Percentiles rank a stretch among this genome's conserved stretches.
phyloP scores from a whole-genome alignment of 2,329 filamentous ascomycete species.

The Sporothrix euskadiensis region DNA sequence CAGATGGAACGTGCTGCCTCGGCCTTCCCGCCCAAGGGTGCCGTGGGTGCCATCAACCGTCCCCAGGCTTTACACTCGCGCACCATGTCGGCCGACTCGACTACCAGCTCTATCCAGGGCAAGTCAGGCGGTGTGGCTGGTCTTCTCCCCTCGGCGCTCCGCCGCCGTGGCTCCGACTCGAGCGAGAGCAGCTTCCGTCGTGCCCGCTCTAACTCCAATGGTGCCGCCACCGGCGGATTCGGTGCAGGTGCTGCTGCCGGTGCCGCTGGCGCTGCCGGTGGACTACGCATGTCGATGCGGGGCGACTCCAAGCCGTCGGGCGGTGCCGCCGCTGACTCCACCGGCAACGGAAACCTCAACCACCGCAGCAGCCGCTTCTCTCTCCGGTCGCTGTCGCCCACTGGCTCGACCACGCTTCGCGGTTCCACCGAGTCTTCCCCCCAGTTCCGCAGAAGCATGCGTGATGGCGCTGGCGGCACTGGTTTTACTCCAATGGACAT shows the following conservation, averaged over 20 bases:
- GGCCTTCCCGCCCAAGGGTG: conserved; percentile 17
- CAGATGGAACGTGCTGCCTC: neutral
- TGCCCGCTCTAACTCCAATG: conserved; percentile 29
- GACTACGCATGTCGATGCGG: conserved; percentile 75
- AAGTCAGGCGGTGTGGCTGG: conserved; percentile 1
- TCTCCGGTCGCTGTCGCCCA: conserved; percentile 69
- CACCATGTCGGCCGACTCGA: conserved; percentile 38
- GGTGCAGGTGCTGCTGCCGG: conserved; percentile 43
- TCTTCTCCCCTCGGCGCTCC: conserved; percentile 43
- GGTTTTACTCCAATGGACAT: neutral
- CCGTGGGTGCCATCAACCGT: neutral
- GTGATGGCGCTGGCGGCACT: conserved; percentile 42
- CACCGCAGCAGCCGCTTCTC: conserved; percentile 54
- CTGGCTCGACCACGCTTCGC: conserved; percentile 55
- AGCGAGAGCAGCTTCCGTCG: conserved; percentile 85
- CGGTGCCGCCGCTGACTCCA: conserved; percentile 35
- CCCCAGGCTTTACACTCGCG: conserved; percentile 33
- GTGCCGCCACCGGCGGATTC: neutral
- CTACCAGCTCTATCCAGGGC: conserved; percentile 34
- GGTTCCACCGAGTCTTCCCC: conserved; percentile 48
- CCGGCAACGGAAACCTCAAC: conserved; percentile 24
- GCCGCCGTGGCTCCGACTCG: conserved; percentile 61
- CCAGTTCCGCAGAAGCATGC: conserved; percentile 51
- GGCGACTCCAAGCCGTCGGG: conserved; percentile 36
- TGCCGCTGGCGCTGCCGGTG: conserved; percentile 45